Base-by-base conservation (phyloP, 139 green algal species). In the Picochlorum sp. region DNA sequence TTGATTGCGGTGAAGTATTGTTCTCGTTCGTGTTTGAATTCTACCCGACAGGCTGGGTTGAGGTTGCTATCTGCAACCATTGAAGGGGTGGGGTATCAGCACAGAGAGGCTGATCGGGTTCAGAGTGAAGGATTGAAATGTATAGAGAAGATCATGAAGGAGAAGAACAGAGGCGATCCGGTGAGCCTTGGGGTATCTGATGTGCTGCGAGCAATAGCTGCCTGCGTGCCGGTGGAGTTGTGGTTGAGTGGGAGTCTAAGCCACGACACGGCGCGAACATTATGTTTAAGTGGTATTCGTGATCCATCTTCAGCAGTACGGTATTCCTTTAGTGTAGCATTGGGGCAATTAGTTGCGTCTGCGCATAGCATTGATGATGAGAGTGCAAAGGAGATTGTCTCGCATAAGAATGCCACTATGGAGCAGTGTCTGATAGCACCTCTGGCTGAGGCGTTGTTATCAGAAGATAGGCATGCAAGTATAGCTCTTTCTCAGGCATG, bases 101-200 rank as follows among this genome's bases (percentile, higher is more conserved):
- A 87, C 63, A 63, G 87, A 50, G 71, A 75, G 15, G 74, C 63
- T 0, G 10, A 61, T 41, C 57, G 66, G 2, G 61, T 84, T 37
- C 87, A 92, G 55, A 59, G 67, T 18, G 83, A 93, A 16, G 82
- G 79, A 1, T 77, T 82, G 49, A 76, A 73, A 28, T 54, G 83
- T 3, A 71, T 77, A 9, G 63, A 79, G 23, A 66, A 51, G 11
- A 41, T 61, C 6, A 26, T 59, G 4, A 81, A 78, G 78, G 83
- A 63, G 10, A 49, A 65, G 45, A 54, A 63, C 26, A 20, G 59
- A 34, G 38, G 23, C 51, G 7, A 26, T 30, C 54, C 30, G 15
- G 30, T 57, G 5, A 15, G 65, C 30, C 23, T 61, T 56, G 56
- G 54, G 13, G 54, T 63, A 75, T 69, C 68, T 71, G 63, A 63